These are phyloP conservation scores for Nicotiana knightiana DNA, from an alignment of 257 asterid genomes.

Conservation along the genomic window DNA sequence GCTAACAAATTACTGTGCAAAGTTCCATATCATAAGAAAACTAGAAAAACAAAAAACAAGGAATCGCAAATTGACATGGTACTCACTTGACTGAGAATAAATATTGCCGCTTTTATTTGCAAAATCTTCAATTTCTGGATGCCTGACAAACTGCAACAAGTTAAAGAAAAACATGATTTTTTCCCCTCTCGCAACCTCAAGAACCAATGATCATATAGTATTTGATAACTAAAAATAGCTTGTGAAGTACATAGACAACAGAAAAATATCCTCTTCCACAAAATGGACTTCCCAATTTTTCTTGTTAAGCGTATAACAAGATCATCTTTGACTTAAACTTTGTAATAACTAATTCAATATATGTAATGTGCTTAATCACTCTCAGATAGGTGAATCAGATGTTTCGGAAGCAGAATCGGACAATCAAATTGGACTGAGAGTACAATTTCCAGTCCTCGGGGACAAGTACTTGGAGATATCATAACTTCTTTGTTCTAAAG, in stretches of 20 bases:
- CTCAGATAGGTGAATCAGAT: not conserved
- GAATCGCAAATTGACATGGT: not conserved
- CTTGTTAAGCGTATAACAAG: not conserved
- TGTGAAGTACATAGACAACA: not conserved
- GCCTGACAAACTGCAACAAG: not conserved
- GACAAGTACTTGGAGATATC: not conserved
- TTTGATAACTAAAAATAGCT: not conserved
- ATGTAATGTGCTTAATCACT: not conserved
- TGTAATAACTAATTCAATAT: not conserved
- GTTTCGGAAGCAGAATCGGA: not conserved
- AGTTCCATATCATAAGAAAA: not conserved
- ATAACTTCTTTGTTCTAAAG: not conserved
- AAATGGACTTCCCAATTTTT: not conserved
- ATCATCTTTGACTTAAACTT: not conserved
- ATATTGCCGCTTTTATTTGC: not conserved
- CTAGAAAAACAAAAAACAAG: not conserved
- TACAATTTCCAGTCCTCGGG: not conserved
- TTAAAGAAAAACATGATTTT: not conserved
- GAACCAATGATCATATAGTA: not conserved
- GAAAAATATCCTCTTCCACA: rapidly evolving
- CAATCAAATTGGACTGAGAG: not conserved
- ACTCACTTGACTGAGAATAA: not conserved
- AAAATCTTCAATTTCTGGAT: not conserved
- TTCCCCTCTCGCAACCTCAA: not conserved
- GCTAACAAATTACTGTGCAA: not conserved